Evolutionary conservation across 805 yeast species (phyloP), one percentile per base, ranked within the genome.

Genomic region (Wickerhamiella nectarea): DNA sequence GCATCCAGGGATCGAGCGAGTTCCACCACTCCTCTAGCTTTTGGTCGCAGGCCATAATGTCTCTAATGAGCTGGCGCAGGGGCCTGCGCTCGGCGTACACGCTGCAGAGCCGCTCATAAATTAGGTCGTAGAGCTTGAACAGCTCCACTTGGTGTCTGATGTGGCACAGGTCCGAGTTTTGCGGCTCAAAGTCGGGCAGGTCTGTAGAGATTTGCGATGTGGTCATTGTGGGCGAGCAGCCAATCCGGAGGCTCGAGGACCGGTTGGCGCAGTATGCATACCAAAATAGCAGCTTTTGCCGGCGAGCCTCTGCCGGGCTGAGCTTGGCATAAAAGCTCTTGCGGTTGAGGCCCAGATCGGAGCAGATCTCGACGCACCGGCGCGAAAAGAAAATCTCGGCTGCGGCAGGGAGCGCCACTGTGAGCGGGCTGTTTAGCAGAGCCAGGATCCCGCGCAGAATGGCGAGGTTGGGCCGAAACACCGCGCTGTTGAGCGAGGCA

Each of bases 291-390:
- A 57, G 48, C 14, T 21, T 31, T 18, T 74, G 63, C 3, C 56
- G 53, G 2, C 56, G 49, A 1, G 60, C 57, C 35, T 74, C 77
- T 4, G 53, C 58, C 0, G 53, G 50, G 0, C 62, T 31, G 14
- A 72, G 47, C 1, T 67, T 63, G 3, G 56, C 50, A 41, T 66
- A 65, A 2, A 68, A 52, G 37, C 74, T 79, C 3, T 57, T 57
- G 42, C 75, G 59, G 49, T 78, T 74, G 6, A 80, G 60, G 0
- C 82, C 82, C 53, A 75, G 51, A 33, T 73, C 77, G 38, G 69
- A 71, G 0, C 79, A 79, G 48, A 67, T 68, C 48, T 78, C 62
- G 4, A 72, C 65, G 5, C 75, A 40, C 19, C 43, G 31, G 3
- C 43, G 38, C 7, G 34, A 17, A 21, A 40, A 34, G 14, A 34